Percentiles rank a stretch among this genome's conserved stretches.
Evolutionary conservation across 805 yeast species (phyloP).

Genomic region (Ogataea minuta): DNA sequence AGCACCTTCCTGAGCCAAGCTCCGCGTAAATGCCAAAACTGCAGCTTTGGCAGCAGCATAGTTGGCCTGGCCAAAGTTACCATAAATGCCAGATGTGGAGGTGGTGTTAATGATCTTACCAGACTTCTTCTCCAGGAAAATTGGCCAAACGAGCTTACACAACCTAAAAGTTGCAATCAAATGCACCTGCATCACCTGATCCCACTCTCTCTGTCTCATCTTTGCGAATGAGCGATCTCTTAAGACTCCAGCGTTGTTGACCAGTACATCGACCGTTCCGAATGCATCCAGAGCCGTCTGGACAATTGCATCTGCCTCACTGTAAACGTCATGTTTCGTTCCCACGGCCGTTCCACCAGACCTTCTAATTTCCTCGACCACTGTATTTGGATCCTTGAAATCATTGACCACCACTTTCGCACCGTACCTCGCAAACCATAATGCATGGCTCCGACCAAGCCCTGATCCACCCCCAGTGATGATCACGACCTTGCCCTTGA

Average conservation of each 20-base stretch:
- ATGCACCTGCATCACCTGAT: slow-evolving; percentile 76
- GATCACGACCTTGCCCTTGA: slow-evolving; percentile 82
- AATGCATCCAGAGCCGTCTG: slow-evolving; percentile 71
- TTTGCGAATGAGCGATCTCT: slow-evolving; percentile 86
- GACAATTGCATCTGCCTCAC: slow-evolving; percentile 70
- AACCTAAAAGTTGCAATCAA: slow-evolving; percentile 76
- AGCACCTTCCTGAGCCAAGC: slow-evolving; percentile 89
- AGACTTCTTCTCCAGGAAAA: slow-evolving; percentile 69
- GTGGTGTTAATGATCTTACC: slow-evolving; percentile 88
- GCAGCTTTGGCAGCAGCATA: slow-evolving; percentile 93
- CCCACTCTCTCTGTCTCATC: slow-evolving; percentile 84
- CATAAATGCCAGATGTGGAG: slow-evolving; percentile 95
- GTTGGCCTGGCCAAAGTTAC: slow-evolving; percentile 96
- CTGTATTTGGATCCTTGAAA: slow-evolving; percentile 67
- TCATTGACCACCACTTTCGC: slow-evolving; percentile 95
- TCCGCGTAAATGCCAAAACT: slow-evolving; percentile 77
- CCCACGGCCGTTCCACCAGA: slow-evolving; percentile 76
- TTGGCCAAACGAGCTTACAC: slow-evolving; percentile 91
- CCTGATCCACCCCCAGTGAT: slow-evolving; percentile 97
- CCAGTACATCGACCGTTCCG: slow-evolving; percentile 81
- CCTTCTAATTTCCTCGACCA: slow-evolving; percentile 69
- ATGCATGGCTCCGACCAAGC: slow-evolving; percentile 87
- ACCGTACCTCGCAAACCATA: slow-evolving; percentile 82
- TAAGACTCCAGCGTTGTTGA: slow-evolving; percentile 93
- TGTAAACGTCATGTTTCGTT: slow-evolving; percentile 78